Evolutionary conservation across 306 rosid genomes (phyloP).

Genomic region (Calophaca sinica): DNA sequence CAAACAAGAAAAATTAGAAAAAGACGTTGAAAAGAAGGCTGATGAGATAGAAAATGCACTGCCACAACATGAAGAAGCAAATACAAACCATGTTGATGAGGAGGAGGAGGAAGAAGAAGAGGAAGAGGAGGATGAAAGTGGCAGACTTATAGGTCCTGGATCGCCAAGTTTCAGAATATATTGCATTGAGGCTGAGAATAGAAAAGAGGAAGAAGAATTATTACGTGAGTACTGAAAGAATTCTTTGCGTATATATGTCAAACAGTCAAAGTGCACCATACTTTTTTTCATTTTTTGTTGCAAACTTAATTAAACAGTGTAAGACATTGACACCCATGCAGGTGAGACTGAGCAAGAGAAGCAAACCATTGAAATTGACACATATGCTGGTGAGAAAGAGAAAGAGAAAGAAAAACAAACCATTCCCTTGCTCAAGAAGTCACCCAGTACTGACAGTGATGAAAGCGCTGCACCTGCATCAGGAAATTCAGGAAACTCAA

Average conservation of each 20-base stretch:
- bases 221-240: conserved; percentile 7
- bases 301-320: background rate
- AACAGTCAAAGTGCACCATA: background rate
- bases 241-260: background rate
- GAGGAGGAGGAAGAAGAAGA: background rate
- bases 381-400: background rate
- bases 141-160: conserved; percentile 46
- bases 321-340: conserved; percentile 27
- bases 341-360: conserved; percentile 19
- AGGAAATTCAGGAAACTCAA: background rate
- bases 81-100: background rate
- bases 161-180: conserved; percentile 86
- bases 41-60: background rate
- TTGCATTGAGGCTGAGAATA: conserved; percentile 41
- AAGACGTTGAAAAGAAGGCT: background rate
- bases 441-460: conserved; percentile 40
- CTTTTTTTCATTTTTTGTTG: background rate
- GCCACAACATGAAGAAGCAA: background rate
- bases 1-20: background rate
- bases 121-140: background rate
- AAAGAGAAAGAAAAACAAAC: conserved; percentile 8
- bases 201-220: conserved; percentile 9
- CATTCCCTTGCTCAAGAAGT: conserved; percentile 29
- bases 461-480: conserved; percentile 37
- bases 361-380: background rate